phyloP scores from a whole-genome alignment of 768 basidiomycete species.

The Termitomyces eurrhizus region DNA sequence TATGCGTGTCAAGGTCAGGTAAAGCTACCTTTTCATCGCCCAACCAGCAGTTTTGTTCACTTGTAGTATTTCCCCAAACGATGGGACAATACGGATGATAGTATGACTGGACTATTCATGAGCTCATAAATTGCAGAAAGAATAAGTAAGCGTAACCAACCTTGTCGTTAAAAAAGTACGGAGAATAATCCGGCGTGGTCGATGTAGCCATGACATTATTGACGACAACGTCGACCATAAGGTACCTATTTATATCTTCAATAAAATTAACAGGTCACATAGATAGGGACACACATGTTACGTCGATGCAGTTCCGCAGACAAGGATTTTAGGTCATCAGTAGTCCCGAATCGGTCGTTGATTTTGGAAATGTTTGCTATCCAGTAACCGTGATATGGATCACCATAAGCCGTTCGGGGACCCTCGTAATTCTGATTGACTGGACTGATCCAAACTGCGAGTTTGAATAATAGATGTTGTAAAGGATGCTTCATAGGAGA shows the following conservation, averaged over 20 bases:
- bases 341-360: constrained; percentile 62
- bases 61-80: constrained; percentile 64
- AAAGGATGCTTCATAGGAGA: background rate
- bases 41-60: constrained; percentile 78
- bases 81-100: constrained; percentile 82
- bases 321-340: constrained; percentile 60
- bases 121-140: background rate
- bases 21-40: constrained; percentile 73
- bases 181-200: constrained; percentile 57
- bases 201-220: constrained; percentile 83
- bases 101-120: constrained; percentile 38
- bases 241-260: constrained; percentile 38
- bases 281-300: constrained; percentile 49
- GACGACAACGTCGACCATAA: constrained; percentile 84
- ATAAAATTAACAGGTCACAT: background rate
- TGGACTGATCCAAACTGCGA: constrained; percentile 77
- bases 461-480: background rate
- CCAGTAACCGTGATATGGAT: constrained; percentile 89
- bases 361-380: constrained; percentile 57
- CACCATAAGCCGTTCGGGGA: constrained; percentile 67
- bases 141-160: constrained; percentile 27
- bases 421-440: constrained; percentile 77
- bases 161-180: constrained; percentile 63
- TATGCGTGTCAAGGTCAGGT: constrained; percentile 75
- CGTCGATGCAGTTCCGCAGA: constrained; percentile 60